phyloP scores from a whole-genome alignment of 306 rosid genomes.

The Cotoneaster glaucophyllus region DNA sequence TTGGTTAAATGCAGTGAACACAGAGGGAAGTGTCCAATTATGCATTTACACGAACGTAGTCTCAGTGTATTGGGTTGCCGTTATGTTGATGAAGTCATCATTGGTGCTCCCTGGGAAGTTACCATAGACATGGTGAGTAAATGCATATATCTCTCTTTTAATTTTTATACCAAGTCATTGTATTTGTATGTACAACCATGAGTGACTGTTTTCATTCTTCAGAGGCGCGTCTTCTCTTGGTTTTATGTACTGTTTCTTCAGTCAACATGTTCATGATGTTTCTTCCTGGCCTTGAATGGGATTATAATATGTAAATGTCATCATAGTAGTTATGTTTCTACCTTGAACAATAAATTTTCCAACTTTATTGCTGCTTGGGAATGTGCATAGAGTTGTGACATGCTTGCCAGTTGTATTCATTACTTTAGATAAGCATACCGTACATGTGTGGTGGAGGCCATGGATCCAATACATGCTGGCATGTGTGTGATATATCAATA shows the following conservation, averaged over 20 bases:
- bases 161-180: background rate
- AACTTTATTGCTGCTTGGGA: background rate
- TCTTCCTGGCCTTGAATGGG: background rate
- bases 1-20: constrained; percentile 47
- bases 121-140: constrained; percentile 80
- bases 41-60: constrained; percentile 97
- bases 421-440: background rate
- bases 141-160: background rate
- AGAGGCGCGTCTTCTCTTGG: background rate
- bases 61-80: constrained; percentile 91
- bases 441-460: background rate
- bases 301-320: background rate
- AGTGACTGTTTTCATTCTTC: background rate
- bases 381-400: background rate
- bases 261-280: background rate
- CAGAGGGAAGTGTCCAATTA: constrained; percentile 78
- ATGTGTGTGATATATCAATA: background rate
- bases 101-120: constrained; percentile 94
- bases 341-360: background rate
- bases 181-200: background rate
- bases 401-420: background rate
- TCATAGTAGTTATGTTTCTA: background rate
- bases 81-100: constrained; percentile 93
- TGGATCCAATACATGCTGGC: background rate
- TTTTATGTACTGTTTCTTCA: background rate